Evolutionary conservation across 2,329 filamentous ascomycete species (phyloP).

Genomic region (Penicillium expansum): DNA sequence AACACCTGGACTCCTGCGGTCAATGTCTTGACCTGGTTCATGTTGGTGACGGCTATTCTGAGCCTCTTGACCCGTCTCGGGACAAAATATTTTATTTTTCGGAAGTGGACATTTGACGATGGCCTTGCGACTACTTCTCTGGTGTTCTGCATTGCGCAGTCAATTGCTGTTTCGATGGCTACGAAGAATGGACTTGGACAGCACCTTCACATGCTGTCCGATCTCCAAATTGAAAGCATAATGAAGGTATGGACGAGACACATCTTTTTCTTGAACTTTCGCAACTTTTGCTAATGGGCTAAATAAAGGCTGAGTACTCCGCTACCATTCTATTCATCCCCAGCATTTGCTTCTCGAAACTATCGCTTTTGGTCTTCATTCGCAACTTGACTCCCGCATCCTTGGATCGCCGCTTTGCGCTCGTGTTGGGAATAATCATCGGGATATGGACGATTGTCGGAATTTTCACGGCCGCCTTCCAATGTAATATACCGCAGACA

Average conservation of each 20-base stretch:
- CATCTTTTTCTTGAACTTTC: not conserved
- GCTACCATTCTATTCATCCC: slow-evolving; percentile 23
- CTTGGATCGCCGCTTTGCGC: slow-evolving; percentile 17
- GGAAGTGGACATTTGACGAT: slow-evolving; percentile 25
- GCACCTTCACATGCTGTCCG: slow-evolving; percentile 13
- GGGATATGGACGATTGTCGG: slow-evolving; percentile 17
- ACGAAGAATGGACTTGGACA: slow-evolving; percentile 24
- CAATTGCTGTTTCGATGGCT: slow-evolving; percentile 24
- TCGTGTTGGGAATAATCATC: slow-evolving; percentile 13
- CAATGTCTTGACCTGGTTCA: slow-evolving; percentile 29
- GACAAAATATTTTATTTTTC: slow-evolving; percentile 26
- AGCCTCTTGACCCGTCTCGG: slow-evolving; percentile 25
- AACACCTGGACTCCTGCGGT: slow-evolving; percentile 20
- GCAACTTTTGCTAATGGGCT: not conserved
- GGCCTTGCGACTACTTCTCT: slow-evolving; percentile 21
- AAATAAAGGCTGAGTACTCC: slow-evolving; percentile 22
- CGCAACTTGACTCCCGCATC: slow-evolving; percentile 21
- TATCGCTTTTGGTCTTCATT: slow-evolving; percentile 26
- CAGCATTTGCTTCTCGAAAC: slow-evolving; percentile 25
- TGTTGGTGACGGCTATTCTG: slow-evolving; percentile 26
- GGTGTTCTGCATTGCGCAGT: slow-evolving; percentile 20
- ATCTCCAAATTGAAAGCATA: slow-evolving; percentile 6
- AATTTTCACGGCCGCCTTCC: slow-evolving; percentile 19
- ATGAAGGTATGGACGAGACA: slow-evolving; percentile 19
- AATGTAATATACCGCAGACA: slow-evolving; percentile 17